Base-by-base conservation (phyloP, 73 alveolate species). In the Paramecium pentaurelia region DNA sequence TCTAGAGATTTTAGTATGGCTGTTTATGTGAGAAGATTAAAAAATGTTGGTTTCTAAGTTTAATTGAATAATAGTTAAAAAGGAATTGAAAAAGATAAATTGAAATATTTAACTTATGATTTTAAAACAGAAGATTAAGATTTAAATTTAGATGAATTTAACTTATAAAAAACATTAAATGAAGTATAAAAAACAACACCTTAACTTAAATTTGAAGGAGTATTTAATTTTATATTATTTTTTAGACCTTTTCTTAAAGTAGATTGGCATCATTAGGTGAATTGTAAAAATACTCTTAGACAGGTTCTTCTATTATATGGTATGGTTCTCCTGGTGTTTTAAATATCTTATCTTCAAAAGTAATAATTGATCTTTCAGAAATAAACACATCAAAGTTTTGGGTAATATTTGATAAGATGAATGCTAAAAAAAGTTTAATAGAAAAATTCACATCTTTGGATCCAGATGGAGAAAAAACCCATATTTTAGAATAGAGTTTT, bases 391-490 rank as follows among this genome's bases (percentile, higher is more conserved):
- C 92, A 4, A 70, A 54, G 20, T 71, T 83, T 70, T 77, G 86
- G 77, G 91, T 71, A 8, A 89, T 89, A 12, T 45, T 89, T 44
- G 94, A 89, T 51, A 88, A 89, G 45, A 89, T 89, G 77, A 89
- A 89, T 89, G 94, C 94, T 1, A 89, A 89, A 40, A 89, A 89
- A 51, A 89, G 92, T 40, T 58, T 89, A n/a, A 71, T 89, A 45
- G 94, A 89, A 28, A 89, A 89, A 44, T 89, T 64, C 60, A 45
- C 94, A 40, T 89, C 94, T 25, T 83, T 89, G 27, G 94, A 89
- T 45, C 94, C 94, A 28, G 94, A 89, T 71, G 94, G 94, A 36
- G 94, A 89, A 40, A 89, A 89, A 45, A 89, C 94, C 51, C 94
- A 77, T 45, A 71, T 89, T 8, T 60, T 71, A 37, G 94, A 89